These are phyloP conservation scores for Hemerocallis citrina DNA, from an alignment of 106 monocot genomes.

Conservation along the genomic window DNA sequence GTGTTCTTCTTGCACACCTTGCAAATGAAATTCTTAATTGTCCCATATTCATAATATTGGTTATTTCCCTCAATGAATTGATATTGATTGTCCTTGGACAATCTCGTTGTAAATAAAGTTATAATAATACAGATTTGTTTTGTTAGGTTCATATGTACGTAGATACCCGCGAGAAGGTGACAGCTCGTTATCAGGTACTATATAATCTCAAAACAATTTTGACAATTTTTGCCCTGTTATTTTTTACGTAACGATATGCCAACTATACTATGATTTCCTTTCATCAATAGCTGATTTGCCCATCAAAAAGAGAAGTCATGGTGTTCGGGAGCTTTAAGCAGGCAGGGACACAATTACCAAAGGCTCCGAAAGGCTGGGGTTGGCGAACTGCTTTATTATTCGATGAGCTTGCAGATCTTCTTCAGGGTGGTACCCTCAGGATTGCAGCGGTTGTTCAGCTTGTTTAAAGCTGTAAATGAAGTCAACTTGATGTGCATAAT, in stretches of 20 bases:
- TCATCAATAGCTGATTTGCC: slow-evolving; percentile 74
- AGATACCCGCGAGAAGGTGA: slow-evolving; percentile 92
- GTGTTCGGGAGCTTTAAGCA: slow-evolving; percentile 95
- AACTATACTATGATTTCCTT: too few relatives aligned
- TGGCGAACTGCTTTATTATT: slow-evolving; percentile 97
- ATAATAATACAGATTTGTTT: too few relatives aligned
- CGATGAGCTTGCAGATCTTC: slow-evolving; percentile 90
- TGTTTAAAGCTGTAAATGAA: slow-evolving; percentile 32
- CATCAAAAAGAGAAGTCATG: slow-evolving; percentile 96
- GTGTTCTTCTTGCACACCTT: too few relatives aligned
- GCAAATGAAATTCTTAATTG: too few relatives aligned
- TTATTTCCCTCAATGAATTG: too few relatives aligned
- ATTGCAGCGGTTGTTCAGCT: slow-evolving; percentile 88
- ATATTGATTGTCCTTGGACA: too few relatives aligned
- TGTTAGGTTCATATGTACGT: slow-evolving; percentile 84
- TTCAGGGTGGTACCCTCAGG: slow-evolving; percentile 76
- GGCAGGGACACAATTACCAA: slow-evolving; percentile 79
- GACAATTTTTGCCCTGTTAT: too few relatives aligned
- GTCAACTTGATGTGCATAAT: not conserved
- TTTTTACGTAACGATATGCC: too few relatives aligned
- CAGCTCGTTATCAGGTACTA: slow-evolving; percentile 96
- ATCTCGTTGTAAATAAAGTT: too few relatives aligned
- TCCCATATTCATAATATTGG: too few relatives aligned
- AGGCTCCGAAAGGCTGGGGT: slow-evolving; percentile 99
- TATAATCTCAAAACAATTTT: too few relatives aligned